Evolutionary conservation across 1,139 yeast genomes (phyloP).

Genomic region (Nematodospora anomalae): DNA sequence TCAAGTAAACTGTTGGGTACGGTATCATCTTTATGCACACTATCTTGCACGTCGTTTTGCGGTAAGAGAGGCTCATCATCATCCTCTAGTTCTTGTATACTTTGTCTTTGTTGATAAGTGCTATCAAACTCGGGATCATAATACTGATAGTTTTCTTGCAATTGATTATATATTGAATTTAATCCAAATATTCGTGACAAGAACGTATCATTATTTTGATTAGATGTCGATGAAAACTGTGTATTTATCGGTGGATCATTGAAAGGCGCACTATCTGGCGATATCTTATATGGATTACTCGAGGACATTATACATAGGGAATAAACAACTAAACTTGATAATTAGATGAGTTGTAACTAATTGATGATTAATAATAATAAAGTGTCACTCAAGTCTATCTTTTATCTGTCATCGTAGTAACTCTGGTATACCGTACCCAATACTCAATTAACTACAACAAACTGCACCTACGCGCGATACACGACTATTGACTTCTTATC

Average conservation of each 20-base stretch:
- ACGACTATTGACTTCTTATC: no score
- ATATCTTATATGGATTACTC: constrained; percentile 4
- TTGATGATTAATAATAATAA: not conserved
- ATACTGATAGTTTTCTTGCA: constrained; percentile 39
- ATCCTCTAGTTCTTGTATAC: constrained; percentile 8
- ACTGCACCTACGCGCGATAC: no score
- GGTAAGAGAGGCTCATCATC: constrained; percentile 12
- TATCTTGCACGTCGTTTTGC: constrained; percentile 2
- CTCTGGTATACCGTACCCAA: no score
- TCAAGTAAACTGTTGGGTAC: constrained; percentile 23
- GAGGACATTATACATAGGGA: constrained; percentile 12
- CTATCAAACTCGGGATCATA: constrained; percentile 38
- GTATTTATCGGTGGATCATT: not conserved
- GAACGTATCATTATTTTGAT: constrained; percentile 40
- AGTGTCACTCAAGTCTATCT: not conserved
- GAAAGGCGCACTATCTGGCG: not conserved
- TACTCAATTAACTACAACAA: no score
- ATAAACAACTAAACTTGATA: not conserved
- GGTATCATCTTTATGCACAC: not conserved
- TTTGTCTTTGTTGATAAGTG: constrained; percentile 13
- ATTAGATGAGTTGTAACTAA: not conserved
- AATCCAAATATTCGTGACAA: constrained; percentile 58
- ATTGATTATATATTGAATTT: constrained; percentile 48
- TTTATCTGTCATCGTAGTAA: not conserved
- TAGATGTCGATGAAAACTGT: not conserved